phyloP scores from a whole-genome alignment of 495 filamentous ascomycete species.

The Aspergillus bertholletiae region DNA sequence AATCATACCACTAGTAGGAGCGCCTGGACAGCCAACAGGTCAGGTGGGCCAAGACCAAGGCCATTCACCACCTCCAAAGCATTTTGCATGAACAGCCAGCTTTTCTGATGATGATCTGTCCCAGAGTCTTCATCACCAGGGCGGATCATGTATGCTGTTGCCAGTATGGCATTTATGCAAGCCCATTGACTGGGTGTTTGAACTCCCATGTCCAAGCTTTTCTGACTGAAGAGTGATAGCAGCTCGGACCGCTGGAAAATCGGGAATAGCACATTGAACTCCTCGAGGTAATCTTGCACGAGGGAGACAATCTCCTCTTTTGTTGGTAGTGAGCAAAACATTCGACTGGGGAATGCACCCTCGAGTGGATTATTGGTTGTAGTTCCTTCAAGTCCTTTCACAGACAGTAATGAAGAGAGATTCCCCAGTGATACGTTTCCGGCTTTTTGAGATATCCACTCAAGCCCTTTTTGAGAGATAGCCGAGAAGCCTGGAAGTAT shows the following conservation, averaged over 20 bases:
- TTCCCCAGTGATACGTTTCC: not conserved
- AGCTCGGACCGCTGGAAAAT: slow-evolving; percentile 12
- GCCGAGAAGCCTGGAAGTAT: slow-evolving; percentile 5
- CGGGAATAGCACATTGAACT: slow-evolving; percentile 14
- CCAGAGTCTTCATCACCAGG: not conserved
- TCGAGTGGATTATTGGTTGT: not conserved
- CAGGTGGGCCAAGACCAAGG: slow-evolving; percentile 13
- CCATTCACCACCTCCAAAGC: slow-evolving; percentile 12
- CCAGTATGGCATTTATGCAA: slow-evolving; percentile 14
- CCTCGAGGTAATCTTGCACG: slow-evolving; percentile 11
- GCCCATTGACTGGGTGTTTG: slow-evolving; percentile 12
- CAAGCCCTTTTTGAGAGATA: slow-evolving; percentile 10
- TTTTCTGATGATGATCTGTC: slow-evolving; percentile 11
- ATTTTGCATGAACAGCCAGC: slow-evolving; percentile 18
- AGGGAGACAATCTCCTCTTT: slow-evolving; percentile 11
- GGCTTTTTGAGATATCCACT: slow-evolving; percentile 14
- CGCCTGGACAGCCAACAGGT: slow-evolving; percentile 12
- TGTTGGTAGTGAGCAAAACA: slow-evolving; percentile 12
- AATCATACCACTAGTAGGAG: slow-evolving; percentile 15
- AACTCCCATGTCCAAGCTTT: not conserved
- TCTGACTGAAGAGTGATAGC: slow-evolving; percentile 6
- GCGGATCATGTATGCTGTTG: slow-evolving; percentile 12
- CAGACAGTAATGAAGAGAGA: not conserved
- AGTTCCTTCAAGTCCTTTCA: not conserved
- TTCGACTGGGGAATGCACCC: slow-evolving; percentile 4